Evolutionary conservation across 2,329 filamentous ascomycete genomes (phyloP), one percentile per base, ranked within the genome.

Genomic region (Tolypocladium nubicola): DNA sequence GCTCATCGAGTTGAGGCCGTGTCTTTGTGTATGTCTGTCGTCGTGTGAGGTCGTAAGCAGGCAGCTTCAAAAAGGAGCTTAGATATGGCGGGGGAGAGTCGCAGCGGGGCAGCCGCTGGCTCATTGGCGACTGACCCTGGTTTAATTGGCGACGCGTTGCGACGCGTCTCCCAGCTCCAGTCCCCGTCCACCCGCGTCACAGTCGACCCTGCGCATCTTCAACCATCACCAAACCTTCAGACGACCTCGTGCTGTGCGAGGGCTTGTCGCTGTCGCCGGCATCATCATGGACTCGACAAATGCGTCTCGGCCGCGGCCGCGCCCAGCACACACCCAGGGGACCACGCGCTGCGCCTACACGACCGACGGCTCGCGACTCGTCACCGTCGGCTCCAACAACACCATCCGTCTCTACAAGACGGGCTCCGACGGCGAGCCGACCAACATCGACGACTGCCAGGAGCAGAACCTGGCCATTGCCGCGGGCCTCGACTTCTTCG

Each of bases 311-410:
- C 77, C 85, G 53, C 79, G 85, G 66, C 82, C 83, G 58, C 78
- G 87, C 60, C 86, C 86, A n/a, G 84, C 83, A 9, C 84, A 99
- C 73, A 92, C 90, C 3, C 86, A 89, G 56, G 95, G 95, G 61
- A 84, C 85, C 58, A 97, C 95, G 2, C 91, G 86, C 65, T 85
- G 95, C 63, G 83, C 88, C 61, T 97, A 97, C 73, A 97, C 92
- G 1, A 89, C 90, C 8, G 86, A 96, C 71, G 94, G 95, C 61
- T 82, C 81, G 64, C 89, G 88, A 65, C 80, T 99, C 58, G 84
- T 97, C 63, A 97, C 94, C 13, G 92, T 91, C 60, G 94, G 94
- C 62, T 88, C 90, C 59, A 96, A 97, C 75, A 95, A 95, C 67
- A 90, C 90, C 9, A 91, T 96, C 66, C 89, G 95, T 54, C 83